Evolutionary conservation across 371 early-diverging fungal species (phyloP).

Genomic region (Circinella minor): DNA sequence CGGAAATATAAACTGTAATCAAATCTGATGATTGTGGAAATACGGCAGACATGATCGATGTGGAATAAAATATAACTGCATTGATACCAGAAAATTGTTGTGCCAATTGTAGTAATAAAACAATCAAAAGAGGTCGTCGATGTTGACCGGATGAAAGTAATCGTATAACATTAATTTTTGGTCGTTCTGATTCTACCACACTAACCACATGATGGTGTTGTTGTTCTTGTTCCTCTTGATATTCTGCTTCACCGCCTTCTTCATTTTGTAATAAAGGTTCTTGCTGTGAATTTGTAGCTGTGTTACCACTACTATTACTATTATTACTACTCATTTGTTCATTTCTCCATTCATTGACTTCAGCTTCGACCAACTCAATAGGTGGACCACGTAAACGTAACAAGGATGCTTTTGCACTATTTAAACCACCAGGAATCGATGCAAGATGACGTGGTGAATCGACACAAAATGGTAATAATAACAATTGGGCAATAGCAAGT

Average conservation of each 20-base stretch:
- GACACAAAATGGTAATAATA: conserved; percentile 71
- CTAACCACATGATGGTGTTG: conserved; percentile 4
- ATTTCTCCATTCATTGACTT: conserved; percentile 66
- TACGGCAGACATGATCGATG: conserved; percentile 72
- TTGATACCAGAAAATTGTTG: conserved; percentile 96
- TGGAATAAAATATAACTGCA: conserved; percentile 89
- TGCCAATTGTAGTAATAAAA: conserved; percentile 76
- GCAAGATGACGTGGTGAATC: conserved; percentile 82
- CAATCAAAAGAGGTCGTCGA: conserved; percentile 65
- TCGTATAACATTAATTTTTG: conserved; percentile 37
- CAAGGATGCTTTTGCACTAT: conserved; percentile 62
- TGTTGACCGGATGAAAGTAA: conserved; percentile 54
- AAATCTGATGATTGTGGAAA: conserved; percentile 65
- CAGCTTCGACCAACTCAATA: conserved; percentile 61
- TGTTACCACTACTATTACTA: too few species aligned
- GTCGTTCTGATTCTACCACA: conserved; percentile 7
- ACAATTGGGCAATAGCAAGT: conserved; percentile 64
- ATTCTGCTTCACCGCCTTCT: conserved; percentile 12
- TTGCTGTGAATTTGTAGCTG: neutral
- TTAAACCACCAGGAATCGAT: conserved; percentile 51
- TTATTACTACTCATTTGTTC: conserved; percentile 33
- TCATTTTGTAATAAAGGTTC: conserved; percentile 2
- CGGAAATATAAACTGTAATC: conserved; percentile 76
- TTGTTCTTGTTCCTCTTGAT: conserved; percentile 15
- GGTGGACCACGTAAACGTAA: conserved; percentile 58